Evolutionary conservation across 2,329 filamentous ascomycete genomes (phyloP).

Genomic region (Cytospora piceicola): DNA sequence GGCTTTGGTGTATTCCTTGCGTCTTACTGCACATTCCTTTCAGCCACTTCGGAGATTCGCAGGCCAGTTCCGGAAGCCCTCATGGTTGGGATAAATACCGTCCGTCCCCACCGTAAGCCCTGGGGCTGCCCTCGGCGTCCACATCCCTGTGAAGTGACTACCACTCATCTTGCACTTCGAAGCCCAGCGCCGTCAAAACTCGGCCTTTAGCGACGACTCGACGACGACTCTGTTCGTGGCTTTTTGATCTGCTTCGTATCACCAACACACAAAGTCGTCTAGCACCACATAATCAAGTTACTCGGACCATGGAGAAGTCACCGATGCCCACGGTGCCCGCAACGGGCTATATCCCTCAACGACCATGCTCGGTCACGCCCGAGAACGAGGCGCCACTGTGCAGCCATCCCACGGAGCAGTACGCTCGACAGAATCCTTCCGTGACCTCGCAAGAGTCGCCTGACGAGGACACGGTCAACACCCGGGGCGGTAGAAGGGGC

Average conservation of each 20-base stretch:
- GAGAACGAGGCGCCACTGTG: slow-evolving; percentile 3
- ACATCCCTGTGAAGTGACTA: too few species aligned
- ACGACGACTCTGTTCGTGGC: too few species aligned
- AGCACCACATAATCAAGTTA: background rate
- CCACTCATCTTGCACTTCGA: background rate
- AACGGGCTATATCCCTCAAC: slow-evolving; percentile 25
- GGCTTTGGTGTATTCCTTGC: background rate
- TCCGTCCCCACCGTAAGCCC: background rate
- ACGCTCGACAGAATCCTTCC: slow-evolving; percentile 7
- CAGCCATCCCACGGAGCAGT: slow-evolving; percentile 6
- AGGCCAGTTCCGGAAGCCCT: background rate
- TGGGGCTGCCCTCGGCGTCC: background rate
- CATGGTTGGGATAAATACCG: background rate
- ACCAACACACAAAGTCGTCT: background rate
- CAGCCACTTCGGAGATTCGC: background rate
- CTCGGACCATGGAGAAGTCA: slow-evolving; percentile 23
- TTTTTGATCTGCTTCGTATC: background rate
- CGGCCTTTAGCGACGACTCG: too few species aligned
- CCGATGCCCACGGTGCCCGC: slow-evolving; percentile 15
- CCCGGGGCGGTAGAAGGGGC: slow-evolving; percentile 5
- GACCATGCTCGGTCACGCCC: slow-evolving; percentile 12
- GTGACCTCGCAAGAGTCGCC: slow-evolving; percentile 1
- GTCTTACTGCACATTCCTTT: background rate
- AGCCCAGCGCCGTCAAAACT: too few species aligned
- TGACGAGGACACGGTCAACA: slow-evolving; percentile 2